Conservation (phyloP, 2,329 filamentous ascomycete species). For the Periglandula ipomoeae region DNA sequence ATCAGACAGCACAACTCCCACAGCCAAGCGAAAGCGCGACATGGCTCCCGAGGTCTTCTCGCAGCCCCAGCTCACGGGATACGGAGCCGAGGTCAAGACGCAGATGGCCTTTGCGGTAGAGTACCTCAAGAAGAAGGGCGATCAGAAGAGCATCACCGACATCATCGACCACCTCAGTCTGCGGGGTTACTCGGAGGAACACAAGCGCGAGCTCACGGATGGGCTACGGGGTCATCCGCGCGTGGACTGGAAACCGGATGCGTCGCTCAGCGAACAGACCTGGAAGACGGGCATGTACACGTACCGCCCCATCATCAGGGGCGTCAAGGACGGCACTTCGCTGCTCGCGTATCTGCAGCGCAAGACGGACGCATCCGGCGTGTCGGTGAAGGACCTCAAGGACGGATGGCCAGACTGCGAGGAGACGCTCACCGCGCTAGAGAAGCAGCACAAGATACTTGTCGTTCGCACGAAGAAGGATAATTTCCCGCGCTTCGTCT, state of each 20-base stretch:
- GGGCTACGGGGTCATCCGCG: conserved; percentile 58
- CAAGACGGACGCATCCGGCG: conserved; percentile 70
- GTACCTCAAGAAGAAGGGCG: conserved; percentile 64
- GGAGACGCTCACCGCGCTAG: conserved; percentile 66
- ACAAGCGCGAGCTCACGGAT: conserved; percentile 55
- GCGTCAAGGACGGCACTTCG: conserved; percentile 68
- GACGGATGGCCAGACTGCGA: conserved; percentile 90
- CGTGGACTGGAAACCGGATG: conserved; percentile 47
- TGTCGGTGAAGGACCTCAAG: conserved; percentile 83
- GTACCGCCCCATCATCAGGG: conserved; percentile 72
- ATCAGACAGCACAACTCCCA: conserved; percentile 53
- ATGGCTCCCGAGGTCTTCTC: conserved; percentile 54
- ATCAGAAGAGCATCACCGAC: conserved; percentile 61
- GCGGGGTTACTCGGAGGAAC: conserved; percentile 48
- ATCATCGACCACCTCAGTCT: conserved; percentile 76
- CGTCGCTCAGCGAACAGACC: conserved; percentile 54
- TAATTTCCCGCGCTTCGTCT: conserved; percentile 74
- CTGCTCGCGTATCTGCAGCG: conserved; percentile 74
- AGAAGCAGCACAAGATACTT: conserved; percentile 68
- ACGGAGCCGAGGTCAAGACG: conserved; percentile 72
- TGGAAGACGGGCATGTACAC: conserved; percentile 65
- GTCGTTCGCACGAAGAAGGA: conserved; percentile 92
- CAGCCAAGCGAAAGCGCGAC: conserved; percentile 53
- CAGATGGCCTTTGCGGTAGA: conserved; percentile 83
- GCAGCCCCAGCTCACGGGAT: conserved; percentile 66